Base-by-base conservation (phyloP, 495 filamentous ascomycete genomes). In the Hypoxylon rickii region DNA sequence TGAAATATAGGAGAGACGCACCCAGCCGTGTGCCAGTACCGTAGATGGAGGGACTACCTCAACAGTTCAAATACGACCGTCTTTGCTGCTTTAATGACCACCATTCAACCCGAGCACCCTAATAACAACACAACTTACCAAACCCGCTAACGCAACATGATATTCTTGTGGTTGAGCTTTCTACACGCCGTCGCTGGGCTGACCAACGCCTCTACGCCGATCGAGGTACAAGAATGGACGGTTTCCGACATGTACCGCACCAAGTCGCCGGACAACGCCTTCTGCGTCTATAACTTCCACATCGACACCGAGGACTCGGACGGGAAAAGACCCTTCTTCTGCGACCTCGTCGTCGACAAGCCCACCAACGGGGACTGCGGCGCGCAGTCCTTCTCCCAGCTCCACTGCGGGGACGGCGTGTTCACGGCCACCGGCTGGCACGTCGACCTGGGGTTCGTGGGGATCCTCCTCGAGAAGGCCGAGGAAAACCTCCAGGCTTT, bases 341-440 rank as follows among this genome's bases (percentile, higher is more conserved):
- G 60, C 50, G 43, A 54, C 17, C 44, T 67, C 54, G 18, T 32
- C n/a, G 40, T 51, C 26, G n/a, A 19, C 4, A 36, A 45, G 0
- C 7, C 17, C 5, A 12, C 13, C 7, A 48, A 46, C n/a, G 15
- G n/a, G 26, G 36, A 55, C 32, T 65, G 63, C 2, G 58, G 56
- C 45, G 21, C 50, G 15, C 31, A 41, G 3, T 44, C 53, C 20
- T 67, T 69, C 34, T 1, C 26, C 3, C 1, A 41, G 12, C 18
- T 49, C 10, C 69, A 66, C 44, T 37, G 10, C 11, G 38, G 52
- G 1, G 36, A 32, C 19, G 22, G 3, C 13, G 11, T 44, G 29
- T 58, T 56, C 22, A 13, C 18, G 1, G 36, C 72, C 45, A 66
- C 61, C 42, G 69, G 64, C 34, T 64, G 63, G 1, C 69, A 65